These are phyloP conservation scores for Escallonia rubra DNA, from an alignment of 129 eudicot genomes.

Conservation along the genomic window DNA sequence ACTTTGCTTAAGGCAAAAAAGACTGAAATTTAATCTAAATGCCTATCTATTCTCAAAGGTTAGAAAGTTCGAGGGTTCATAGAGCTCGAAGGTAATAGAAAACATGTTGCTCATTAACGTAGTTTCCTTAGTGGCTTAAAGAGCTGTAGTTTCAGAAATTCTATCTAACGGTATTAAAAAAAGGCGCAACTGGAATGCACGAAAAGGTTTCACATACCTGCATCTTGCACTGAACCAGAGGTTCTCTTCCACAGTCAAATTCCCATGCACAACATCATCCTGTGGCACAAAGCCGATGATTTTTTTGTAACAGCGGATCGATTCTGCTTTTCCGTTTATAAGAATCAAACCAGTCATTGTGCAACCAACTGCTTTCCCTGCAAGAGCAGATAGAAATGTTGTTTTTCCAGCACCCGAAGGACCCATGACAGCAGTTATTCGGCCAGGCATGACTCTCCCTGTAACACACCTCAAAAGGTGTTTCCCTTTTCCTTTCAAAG, in stretches of 20 bases:
- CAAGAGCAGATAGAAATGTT: constrained; percentile 81
- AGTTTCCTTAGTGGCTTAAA: no score
- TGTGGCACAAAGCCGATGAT: constrained; percentile 91
- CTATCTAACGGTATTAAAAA: not conserved
- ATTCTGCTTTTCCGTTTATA: constrained; percentile 61
- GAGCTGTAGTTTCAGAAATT: no score
- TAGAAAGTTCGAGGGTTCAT: no score
- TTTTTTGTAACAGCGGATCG: constrained; percentile 71
- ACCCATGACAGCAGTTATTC: constrained; percentile 88
- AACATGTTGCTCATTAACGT: no score
- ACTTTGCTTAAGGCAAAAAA: no score
- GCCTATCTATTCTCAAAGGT: no score
- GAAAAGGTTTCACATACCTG: constrained; percentile 41
- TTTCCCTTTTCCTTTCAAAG: constrained; percentile 74
- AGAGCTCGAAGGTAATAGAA: no score
- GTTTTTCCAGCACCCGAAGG: constrained; percentile 99
- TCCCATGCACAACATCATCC: constrained; percentile 89
- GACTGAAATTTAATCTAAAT: no score
- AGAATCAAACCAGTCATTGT: constrained; percentile 60
- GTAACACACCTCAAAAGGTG: constrained; percentile 62
- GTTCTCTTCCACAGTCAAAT: constrained; percentile 88
- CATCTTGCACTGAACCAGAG: constrained; percentile 91
- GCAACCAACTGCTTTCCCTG: constrained; percentile 86
- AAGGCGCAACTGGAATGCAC: not conserved
- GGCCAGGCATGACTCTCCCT: constrained; percentile 82